These are phyloP conservation scores for Sporodiniella umbellata DNA, from an alignment of 371 early-diverging fungal species.

Conservation along the genomic window DNA sequence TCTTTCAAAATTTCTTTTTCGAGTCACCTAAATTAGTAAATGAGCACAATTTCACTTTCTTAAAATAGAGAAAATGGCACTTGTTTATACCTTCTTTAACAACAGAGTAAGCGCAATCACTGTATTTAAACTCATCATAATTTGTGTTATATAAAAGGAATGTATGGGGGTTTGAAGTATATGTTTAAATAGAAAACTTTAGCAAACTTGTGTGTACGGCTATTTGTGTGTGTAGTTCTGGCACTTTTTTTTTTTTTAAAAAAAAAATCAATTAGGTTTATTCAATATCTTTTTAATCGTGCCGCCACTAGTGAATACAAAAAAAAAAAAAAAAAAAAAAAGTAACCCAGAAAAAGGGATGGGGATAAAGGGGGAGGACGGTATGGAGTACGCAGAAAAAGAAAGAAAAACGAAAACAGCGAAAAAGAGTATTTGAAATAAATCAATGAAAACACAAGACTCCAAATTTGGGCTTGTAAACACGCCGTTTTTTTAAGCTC, in stretches of 20 bases:
- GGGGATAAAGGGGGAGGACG: not conserved
- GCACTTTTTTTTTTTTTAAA: too few relatives aligned
- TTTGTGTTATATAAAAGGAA: constrained; percentile 4
- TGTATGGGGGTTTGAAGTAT: not conserved
- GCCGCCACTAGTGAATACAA: too few relatives aligned
- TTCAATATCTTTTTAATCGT: too few relatives aligned
- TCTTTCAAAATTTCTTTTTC: constrained; percentile 12
- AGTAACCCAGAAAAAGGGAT: not conserved
- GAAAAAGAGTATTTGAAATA: not conserved
- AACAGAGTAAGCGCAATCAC: constrained; percentile 31
- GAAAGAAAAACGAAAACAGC: not conserved
- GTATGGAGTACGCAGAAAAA: not conserved
- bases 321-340: not conserved
- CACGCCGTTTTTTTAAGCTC: not conserved
- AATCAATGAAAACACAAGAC: not conserved
- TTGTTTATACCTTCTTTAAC: constrained; percentile 27
- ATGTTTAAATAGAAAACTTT: not conserved
- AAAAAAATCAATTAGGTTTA: too few relatives aligned
- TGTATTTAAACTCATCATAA: constrained; percentile 26
- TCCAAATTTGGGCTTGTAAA: not conserved
- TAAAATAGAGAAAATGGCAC: not conserved
- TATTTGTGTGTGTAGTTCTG: too few relatives aligned
- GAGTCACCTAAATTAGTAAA: constrained; percentile 14
- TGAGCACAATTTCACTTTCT: not conserved
- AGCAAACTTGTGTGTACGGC: too few relatives aligned